phyloP scores from a whole-genome alignment of 139 green algal species.

The Chlamydomonas schloesseri region DNA sequence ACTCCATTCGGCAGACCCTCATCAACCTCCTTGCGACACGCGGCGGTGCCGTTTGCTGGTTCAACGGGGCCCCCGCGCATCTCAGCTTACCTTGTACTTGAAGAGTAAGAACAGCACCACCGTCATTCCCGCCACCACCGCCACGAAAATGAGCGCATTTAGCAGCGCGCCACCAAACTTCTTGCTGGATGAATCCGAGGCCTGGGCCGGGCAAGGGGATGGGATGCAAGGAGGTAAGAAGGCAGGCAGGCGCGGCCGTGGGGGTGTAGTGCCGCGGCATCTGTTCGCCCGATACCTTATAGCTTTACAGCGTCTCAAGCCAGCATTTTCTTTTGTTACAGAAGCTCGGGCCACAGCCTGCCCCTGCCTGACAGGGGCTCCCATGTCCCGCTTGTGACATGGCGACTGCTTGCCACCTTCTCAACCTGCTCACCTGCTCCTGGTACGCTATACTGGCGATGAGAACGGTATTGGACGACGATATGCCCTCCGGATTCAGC shows the following conservation, averaged over 20 bases:
- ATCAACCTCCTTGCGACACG: too few relatives aligned
- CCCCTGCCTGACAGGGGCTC: too few relatives aligned
- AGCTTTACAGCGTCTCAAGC: too few relatives aligned
- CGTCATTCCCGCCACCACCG: slow-evolving; percentile 87
- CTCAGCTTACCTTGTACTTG: slow-evolving; percentile 82
- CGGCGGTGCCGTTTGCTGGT: too few relatives aligned
- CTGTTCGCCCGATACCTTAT: background rate
- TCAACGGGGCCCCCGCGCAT: too few relatives aligned
- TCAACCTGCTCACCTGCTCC: slow-evolving; percentile 71
- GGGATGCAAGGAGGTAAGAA: background rate
- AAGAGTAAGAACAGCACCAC: slow-evolving; percentile 93
- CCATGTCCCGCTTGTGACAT: too few relatives aligned
- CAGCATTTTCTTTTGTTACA: too few relatives aligned
- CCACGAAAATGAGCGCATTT: slow-evolving; percentile 95
- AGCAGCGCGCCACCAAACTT: slow-evolving; percentile 91
- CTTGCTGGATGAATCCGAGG: slow-evolving; percentile 72
- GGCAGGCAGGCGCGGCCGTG: too few relatives aligned
- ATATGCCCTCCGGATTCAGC: slow-evolving; percentile 84
- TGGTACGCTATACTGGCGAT: slow-evolving; percentile 86
- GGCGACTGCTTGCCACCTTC: too few relatives aligned
- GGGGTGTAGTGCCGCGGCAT: too few relatives aligned
- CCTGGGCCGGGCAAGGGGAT: slow-evolving; percentile 46
- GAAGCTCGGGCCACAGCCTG: too few relatives aligned
- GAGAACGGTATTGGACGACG: slow-evolving; percentile 59
- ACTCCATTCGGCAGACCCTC: too few relatives aligned